Percentiles rank a stretch among this genome's conserved stretches.
Conservation (phyloP, 495 filamentous ascomycete genomes). For the Geoglossum glabrum region DNA sequence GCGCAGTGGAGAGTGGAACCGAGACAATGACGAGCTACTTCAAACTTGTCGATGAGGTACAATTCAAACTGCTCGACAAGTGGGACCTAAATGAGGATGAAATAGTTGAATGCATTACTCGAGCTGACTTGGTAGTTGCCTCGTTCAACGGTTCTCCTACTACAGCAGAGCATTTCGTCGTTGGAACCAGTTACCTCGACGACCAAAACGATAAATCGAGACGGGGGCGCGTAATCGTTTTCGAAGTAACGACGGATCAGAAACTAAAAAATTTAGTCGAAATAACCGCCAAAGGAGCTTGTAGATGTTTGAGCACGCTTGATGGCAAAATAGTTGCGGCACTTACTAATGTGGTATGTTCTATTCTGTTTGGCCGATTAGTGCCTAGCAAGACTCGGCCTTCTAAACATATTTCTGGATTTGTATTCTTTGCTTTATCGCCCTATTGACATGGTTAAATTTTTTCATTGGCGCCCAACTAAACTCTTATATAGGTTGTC, state of each 20-base stretch:
- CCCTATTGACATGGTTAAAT: not conserved
- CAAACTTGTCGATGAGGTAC: slow-evolving; percentile 38
- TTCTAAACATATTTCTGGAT: not conserved
- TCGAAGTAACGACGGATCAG: slow-evolving; percentile 59
- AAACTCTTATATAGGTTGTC: slow-evolving; percentile 15
- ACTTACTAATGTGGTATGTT: slow-evolving; percentile 60
- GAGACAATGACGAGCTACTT: slow-evolving; percentile 38
- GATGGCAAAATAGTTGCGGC: slow-evolving; percentile 67
- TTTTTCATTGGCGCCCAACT: not conserved
- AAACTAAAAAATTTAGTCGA: slow-evolving; percentile 46
- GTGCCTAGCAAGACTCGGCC: too few species aligned
- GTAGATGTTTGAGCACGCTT: slow-evolving; percentile 54
- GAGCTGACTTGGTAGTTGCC: slow-evolving; percentile 42
- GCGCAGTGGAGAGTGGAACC: slow-evolving; percentile 31
- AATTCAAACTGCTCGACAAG: slow-evolving; percentile 32
- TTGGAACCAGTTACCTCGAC: slow-evolving; percentile 64
- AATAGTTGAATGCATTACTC: slow-evolving; percentile 66
- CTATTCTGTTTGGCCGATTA: not conserved
- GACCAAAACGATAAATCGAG: slow-evolving; percentile 32
- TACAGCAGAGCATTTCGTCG: slow-evolving; percentile 60
- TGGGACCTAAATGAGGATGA: slow-evolving; percentile 41
- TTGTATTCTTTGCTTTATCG: not conserved
- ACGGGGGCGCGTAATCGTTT: slow-evolving; percentile 60
- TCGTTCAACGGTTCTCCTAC: slow-evolving; percentile 9
- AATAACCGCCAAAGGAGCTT: slow-evolving; percentile 48